Evolutionary conservation across 805 yeast species (phyloP).

Genomic region (Zygosaccharomyces lentus): DNA sequence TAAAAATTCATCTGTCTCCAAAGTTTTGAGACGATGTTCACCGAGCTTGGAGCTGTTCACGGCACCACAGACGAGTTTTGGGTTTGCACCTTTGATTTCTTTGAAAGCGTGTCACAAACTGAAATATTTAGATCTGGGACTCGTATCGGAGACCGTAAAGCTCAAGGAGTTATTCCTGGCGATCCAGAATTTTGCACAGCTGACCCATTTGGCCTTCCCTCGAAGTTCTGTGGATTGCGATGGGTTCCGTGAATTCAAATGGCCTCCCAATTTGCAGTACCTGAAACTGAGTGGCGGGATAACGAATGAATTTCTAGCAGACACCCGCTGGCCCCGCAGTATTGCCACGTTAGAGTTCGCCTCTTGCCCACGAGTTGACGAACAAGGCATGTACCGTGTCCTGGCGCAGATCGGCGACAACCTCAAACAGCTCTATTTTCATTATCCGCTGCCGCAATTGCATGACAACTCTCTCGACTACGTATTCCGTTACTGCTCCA

Average conservation of each 20-base stretch:
- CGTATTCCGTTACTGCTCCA: conserved; percentile 73
- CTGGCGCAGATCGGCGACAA: conserved; percentile 62
- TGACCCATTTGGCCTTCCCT: conserved; percentile 82
- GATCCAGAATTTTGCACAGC: conserved; percentile 52
- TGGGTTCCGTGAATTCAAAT: conserved; percentile 41
- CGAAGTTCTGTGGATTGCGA: conserved; percentile 76
- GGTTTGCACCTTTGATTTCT: conserved; percentile 82
- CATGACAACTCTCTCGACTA: conserved; percentile 66
- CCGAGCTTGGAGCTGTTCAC: conserved; percentile 59
- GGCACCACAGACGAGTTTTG: conserved; percentile 95
- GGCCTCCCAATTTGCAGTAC: conserved; percentile 78
- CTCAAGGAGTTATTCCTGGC: conserved; percentile 74
- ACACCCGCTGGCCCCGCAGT: conserved; percentile 67
- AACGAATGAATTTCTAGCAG: conserved; percentile 68
- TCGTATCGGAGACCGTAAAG: conserved; percentile 88
- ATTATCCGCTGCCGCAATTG: conserved; percentile 86
- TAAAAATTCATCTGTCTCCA: conserved; percentile 84
- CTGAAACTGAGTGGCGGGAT: conserved; percentile 86
- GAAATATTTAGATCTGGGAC: conserved; percentile 65
- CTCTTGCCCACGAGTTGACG: conserved; percentile 77
- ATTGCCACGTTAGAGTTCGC: conserved; percentile 72
- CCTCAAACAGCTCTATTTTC: conserved; percentile 58
- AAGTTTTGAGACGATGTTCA: conserved; percentile 73
- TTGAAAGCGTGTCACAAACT: conserved; percentile 65
- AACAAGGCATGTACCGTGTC: conserved; percentile 58